Evolutionary conservation across 1,139 yeast species (phyloP).

Genomic region (Kodamaea ohmeri): DNA sequence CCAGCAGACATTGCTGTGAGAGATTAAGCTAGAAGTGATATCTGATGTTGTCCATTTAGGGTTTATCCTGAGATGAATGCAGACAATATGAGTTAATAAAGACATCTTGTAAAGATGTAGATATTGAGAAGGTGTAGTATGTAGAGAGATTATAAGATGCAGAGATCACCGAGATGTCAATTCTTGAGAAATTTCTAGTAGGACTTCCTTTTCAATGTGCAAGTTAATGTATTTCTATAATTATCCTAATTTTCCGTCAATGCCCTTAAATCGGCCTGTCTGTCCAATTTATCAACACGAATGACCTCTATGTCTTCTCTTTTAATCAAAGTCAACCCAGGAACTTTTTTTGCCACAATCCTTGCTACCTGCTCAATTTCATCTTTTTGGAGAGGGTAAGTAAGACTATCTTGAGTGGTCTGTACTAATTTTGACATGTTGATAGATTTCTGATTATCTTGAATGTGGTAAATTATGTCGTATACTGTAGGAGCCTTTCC

Average conservation of each 20-base stretch:
- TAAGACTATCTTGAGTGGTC: constrained; percentile 35
- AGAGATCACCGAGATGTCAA: no score
- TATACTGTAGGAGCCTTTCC: constrained; percentile 43
- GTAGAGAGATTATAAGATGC: no score
- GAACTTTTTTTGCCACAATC: constrained; percentile 19
- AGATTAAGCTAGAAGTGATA: constrained; percentile 19
- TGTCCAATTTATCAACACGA: constrained; percentile 25
- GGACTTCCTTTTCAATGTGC: not conserved
- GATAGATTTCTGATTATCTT: constrained; percentile 6
- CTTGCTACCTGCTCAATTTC: constrained; percentile 33
- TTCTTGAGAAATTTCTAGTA: not conserved
- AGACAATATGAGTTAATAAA: no score
- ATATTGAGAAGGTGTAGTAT: no score
- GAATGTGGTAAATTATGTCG: constrained; percentile 35
- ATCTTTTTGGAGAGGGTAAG: constrained; percentile 29
- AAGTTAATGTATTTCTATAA: not conserved
- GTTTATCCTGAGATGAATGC: no score
- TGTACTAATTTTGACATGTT: constrained; percentile 23
- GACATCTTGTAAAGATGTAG: no score
- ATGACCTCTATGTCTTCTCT: constrained; percentile 28
- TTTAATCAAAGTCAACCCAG: constrained; percentile 17
- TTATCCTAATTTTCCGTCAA: constrained; percentile 8
- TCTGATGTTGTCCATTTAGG: no score
- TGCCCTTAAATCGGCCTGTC: constrained; percentile 24
- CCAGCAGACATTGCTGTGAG: constrained; percentile 86